Evolutionary conservation across 495 filamentous ascomycete species (phyloP).

Genomic region (Mytilinidion resinicola): DNA sequence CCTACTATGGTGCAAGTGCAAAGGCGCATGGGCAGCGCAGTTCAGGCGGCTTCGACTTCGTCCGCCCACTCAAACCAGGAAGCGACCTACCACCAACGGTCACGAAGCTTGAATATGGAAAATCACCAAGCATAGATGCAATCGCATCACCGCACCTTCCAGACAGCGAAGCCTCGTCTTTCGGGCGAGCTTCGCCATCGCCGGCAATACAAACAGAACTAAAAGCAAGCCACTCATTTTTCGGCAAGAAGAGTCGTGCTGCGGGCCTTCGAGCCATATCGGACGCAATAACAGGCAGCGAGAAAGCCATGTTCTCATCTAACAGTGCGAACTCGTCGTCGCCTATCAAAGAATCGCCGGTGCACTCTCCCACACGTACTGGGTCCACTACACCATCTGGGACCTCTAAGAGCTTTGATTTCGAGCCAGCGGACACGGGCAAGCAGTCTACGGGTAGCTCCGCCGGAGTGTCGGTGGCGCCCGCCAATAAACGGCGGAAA

Average conservation of each 20-base stretch:
- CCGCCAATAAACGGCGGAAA: conserved; percentile 33
- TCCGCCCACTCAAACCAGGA: conserved; percentile 39
- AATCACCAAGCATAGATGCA: conserved; percentile 42
- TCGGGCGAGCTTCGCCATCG: conserved; percentile 44
- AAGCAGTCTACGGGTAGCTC: conserved; percentile 39
- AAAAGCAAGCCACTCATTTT: conserved; percentile 23
- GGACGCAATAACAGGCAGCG: conserved; percentile 63
- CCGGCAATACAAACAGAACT: conserved; percentile 18
- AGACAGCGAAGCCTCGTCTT: conserved; percentile 46
- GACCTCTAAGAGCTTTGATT: conserved; percentile 69
- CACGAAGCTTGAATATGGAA: conserved; percentile 56
- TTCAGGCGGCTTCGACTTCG: conserved; percentile 26
- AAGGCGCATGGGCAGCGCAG: conserved; percentile 20
- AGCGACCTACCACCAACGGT: conserved; percentile 55
- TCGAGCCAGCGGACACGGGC: conserved; percentile 59
- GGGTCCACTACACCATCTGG: conserved; percentile 82
- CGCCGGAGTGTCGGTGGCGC: conserved; percentile 4
- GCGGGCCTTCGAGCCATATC: conserved; percentile 73
- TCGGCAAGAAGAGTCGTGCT: conserved; percentile 31
- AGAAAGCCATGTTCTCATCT: conserved; percentile 49
- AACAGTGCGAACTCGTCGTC: conserved; percentile 43
- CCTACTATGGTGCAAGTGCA: conserved; percentile 52
- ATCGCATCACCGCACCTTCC: conserved; percentile 44
- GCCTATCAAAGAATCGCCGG: conserved; percentile 56
- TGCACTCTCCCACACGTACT: conserved; percentile 64